Evolutionary conservation across 768 basidiomycete genomes (phyloP), one percentile per base, ranked within the genome.

Genomic region (Candolleomyces aberdarensis): DNA sequence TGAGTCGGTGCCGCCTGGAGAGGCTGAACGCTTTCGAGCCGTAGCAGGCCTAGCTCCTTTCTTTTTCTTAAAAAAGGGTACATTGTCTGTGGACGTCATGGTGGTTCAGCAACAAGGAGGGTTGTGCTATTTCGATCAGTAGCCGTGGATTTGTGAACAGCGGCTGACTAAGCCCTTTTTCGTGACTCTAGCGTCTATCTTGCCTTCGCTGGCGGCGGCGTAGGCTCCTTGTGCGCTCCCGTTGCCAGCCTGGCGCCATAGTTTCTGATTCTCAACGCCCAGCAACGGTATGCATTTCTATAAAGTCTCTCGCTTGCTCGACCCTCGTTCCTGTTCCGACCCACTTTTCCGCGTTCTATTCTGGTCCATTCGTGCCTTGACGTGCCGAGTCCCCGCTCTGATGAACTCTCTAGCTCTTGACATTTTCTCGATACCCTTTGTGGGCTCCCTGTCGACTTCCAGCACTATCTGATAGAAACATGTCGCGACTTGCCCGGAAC

Each of bases 21-120:
- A 63, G 2, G 78, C 69, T 3, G 92, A 92, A 26, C 94, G 84
- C 67, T 90, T 89, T 41, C 96, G 84, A 3, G 82, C 72, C 0
- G 90, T 91, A 3, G 86, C 80, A 14, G 94, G 94, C 1, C 94
- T 83, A 3, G 87, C 81, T 65, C 88, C 89, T 44, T 89, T 87
- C 67, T 81, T 81, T 67, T 80, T 82, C 76, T 91, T 96, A 77
- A 96, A 93, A 76, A 97, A 95, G 3, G 92, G 87, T 0, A 96
- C 92, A 51, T 80, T 84, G 14, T 65, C 72, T 43, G 70, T 63
- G 52, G 76, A 73, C 43, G 78, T 70, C 80, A 81, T 83, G 69
- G 62, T 65, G 68, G 60, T 61, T 46, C 20, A 52, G 47, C 29
- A 46, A 10, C 46, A 61, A 61, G 60, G 43, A 29, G 14, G n/a